phyloP scores from a whole-genome alignment of 2,329 filamentous ascomycete species.

The Trichoderma koningiopsis region DNA sequence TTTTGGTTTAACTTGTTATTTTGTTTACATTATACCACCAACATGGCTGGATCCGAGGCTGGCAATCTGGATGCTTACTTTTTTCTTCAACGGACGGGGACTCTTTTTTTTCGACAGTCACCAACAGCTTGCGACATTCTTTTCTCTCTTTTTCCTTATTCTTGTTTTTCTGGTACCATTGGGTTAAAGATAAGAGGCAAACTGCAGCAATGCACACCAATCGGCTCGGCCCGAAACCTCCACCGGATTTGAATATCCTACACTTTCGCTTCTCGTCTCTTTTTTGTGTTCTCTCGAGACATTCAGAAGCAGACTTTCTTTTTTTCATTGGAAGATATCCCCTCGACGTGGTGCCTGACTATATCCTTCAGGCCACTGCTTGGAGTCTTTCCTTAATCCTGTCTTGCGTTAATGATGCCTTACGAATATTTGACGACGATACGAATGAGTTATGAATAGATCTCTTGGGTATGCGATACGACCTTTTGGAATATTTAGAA shows the following conservation, averaged over 20 bases:
- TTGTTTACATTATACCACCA: slow-evolving; percentile 45
- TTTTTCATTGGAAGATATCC: slow-evolving; percentile 31
- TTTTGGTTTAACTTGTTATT: slow-evolving; percentile 41
- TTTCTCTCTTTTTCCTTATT: slow-evolving; percentile 34
- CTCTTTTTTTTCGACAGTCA: slow-evolving; percentile 41
- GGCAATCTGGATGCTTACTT: slow-evolving; percentile 50
- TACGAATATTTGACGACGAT: slow-evolving; percentile 46
- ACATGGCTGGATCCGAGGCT: slow-evolving; percentile 58
- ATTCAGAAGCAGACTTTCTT: slow-evolving; percentile 38
- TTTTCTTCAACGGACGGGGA: slow-evolving; percentile 56
- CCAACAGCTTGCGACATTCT: slow-evolving; percentile 48
- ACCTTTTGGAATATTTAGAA: slow-evolving; percentile 36
- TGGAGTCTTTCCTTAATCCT: slow-evolving; percentile 43
- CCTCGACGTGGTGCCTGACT: slow-evolving; percentile 21
- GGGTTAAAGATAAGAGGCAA: slow-evolving; percentile 57
- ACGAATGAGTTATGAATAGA: slow-evolving; percentile 39
- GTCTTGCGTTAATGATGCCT: slow-evolving; percentile 49
- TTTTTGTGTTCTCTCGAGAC: slow-evolving; percentile 34
- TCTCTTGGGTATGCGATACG: slow-evolving; percentile 33
- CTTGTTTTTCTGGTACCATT: slow-evolving; percentile 33
- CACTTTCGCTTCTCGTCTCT: slow-evolving; percentile 36
- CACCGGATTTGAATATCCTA: slow-evolving; percentile 45
- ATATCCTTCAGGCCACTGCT: slow-evolving; percentile 40
- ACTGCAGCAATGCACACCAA: slow-evolving; percentile 65
- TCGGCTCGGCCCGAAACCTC: slow-evolving; percentile 52